Conservation (phyloP, 2,329 filamentous ascomycete genomes). For the Fusarium euwallaceae region DNA sequence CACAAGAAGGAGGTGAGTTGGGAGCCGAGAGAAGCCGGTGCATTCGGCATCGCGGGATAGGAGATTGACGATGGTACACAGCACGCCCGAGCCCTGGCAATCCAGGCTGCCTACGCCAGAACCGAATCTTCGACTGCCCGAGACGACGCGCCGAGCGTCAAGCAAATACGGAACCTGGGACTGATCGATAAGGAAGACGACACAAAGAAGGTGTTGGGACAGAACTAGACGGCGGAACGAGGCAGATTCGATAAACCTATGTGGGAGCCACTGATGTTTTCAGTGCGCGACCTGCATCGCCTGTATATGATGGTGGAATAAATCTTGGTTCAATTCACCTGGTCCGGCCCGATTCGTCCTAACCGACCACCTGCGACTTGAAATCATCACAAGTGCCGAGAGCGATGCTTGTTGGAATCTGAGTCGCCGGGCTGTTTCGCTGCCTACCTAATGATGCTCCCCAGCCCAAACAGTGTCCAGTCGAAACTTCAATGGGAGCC, state of each 20-base stretch:
- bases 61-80: slow-evolving; percentile 54
- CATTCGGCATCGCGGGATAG: not conserved
- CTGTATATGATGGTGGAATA: slow-evolving; percentile 43
- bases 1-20: slow-evolving; percentile 94
- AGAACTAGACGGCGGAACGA: slow-evolving; percentile 38
- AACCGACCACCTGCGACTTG: not conserved
- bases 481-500: not conserved
- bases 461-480: not conserved
- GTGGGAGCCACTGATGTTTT: slow-evolving; percentile 14
- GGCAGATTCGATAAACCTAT: slow-evolving; percentile 22
- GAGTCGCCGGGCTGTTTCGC: not conserved
- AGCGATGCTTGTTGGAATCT: not conserved
- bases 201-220: slow-evolving; percentile 70
- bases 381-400: not conserved
- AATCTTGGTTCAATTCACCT: slow-evolving; percentile 31
- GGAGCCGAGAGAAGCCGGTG: not conserved
- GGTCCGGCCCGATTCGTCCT: not conserved
- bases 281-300: slow-evolving; percentile 15
- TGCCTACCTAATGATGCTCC: not conserved
- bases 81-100: slow-evolving; percentile 81
- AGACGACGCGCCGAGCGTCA: slow-evolving; percentile 84
- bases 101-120: slow-evolving; percentile 89
- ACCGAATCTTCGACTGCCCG: slow-evolving; percentile 79
- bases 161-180: slow-evolving; percentile 89
- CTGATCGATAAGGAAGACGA: slow-evolving; percentile 88